phyloP scores from a whole-genome alignment of 2,329 filamentous ascomycete species.

The Aspergillus pseudonomiae region DNA sequence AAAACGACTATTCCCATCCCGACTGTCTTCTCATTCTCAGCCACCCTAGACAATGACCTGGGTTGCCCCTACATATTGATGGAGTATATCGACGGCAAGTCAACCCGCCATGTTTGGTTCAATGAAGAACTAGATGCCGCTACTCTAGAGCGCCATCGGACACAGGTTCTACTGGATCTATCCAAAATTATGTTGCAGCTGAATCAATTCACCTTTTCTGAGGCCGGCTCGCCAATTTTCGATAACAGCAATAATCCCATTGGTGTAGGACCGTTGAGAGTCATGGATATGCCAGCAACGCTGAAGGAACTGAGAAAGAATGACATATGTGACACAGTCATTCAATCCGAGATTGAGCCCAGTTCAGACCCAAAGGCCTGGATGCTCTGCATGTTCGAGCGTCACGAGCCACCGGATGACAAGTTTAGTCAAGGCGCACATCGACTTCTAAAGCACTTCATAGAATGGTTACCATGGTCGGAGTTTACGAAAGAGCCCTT shows the following conservation, averaged over 20 bases:
- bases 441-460: neutral
- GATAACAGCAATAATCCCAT: neutral
- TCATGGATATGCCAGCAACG: neutral
- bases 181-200: neutral
- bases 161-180: neutral
- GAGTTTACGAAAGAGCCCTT: neutral
- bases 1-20: neutral
- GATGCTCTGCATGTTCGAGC: neutral
- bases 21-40: neutral
- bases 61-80: neutral
- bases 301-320: neutral
- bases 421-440: neutral
- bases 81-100: neutral
- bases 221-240: neutral
- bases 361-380: neutral
- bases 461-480: neutral
- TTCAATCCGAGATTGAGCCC: neutral
- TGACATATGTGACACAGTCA: neutral
- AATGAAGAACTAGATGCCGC: too few relatives aligned
- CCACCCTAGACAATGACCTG: neutral
- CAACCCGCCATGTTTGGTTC: too few relatives aligned
- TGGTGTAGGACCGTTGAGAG: neutral
- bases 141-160: neutral
- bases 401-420: neutral
- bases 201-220: neutral